Conservation (phyloP, 805 yeast genomes). For the Wickerhamiella sorbophila region DNA sequence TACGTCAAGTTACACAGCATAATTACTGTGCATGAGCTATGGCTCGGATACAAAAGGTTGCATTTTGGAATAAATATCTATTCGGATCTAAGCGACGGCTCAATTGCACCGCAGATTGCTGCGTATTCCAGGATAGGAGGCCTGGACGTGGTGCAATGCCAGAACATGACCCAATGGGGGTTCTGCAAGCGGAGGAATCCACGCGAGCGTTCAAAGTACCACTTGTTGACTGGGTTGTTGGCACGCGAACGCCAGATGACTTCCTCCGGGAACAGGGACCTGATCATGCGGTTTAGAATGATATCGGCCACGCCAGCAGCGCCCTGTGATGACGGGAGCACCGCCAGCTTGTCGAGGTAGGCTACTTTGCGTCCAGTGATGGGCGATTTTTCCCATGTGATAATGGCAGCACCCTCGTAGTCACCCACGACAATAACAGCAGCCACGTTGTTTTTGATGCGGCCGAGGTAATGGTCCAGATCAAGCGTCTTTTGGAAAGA, state of each 20-base stretch:
- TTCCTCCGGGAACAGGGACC: slow-evolving; percentile 51
- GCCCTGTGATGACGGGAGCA: slow-evolving; percentile 70
- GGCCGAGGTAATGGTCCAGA: slow-evolving; percentile 44
- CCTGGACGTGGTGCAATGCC: slow-evolving; percentile 26
- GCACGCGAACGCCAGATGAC: slow-evolving; percentile 82
- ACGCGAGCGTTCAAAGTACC: slow-evolving; percentile 87
- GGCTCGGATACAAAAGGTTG: too few relatives aligned
- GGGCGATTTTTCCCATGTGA: slow-evolving; percentile 56
- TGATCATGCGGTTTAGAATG: slow-evolving; percentile 64
- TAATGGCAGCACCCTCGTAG: slow-evolving; percentile 88
- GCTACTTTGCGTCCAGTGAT: slow-evolving; percentile 36
- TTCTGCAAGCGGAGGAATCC: slow-evolving; percentile 45
- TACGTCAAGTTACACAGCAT: background rate
- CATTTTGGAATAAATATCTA: too few relatives aligned
- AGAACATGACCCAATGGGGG: slow-evolving; percentile 31
- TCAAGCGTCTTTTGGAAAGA: slow-evolving; percentile 66
- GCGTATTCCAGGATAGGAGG: slow-evolving; percentile 30
- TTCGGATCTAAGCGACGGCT: slow-evolving; percentile 50
- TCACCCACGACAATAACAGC: slow-evolving; percentile 79
- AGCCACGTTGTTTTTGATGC: slow-evolving; percentile 56
- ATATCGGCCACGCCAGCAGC: slow-evolving; percentile 89
- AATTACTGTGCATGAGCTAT: background rate
- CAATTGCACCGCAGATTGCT: slow-evolving; percentile 40
- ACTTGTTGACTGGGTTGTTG: slow-evolving; percentile 83
- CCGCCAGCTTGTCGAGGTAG: slow-evolving; percentile 89